Evolutionary conservation across 108 stramenopile genomes (phyloP), one percentile per base, ranked within the genome.

Genomic region (Nitzschia inconspicua): DNA sequence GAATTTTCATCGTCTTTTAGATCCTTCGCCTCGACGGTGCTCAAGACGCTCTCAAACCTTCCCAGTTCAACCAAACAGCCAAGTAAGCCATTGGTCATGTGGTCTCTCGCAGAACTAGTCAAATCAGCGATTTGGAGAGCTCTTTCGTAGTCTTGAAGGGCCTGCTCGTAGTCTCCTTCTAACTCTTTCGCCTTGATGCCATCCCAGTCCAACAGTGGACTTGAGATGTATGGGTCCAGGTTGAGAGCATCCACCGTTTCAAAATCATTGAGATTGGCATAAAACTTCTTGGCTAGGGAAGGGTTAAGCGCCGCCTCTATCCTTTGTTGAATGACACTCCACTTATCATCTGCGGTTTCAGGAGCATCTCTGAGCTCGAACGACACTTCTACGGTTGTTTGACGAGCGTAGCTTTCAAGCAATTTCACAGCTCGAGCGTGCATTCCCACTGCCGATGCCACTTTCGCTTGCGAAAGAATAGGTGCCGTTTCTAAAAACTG

Each of bases 121-220:
- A n/a, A n/a, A 30, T 28, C 34, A 23, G 47, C 56, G 20, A 44
- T 44, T 27, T 80, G 83, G 1, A 84, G 53, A 4, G 85, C 77
- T 37, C 82, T 77, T 46, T 95, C 94, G 52, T 86, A 93, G 9
- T 88, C 85, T 49, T 85, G 83, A 50, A 90, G 59, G 16, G 88
- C 80, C 3, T 82, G 74, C 60, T 79, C 79, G 80, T 83, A 88
- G 54, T 93, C 81, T 7, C 75, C 86, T 34, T 62, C 66, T 55
- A 81, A 62, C 60, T 91, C 89, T 58, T 75, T 83, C 65, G 76
- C 72, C 25, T 54, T 39, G 58, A 91, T 78, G 60, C 67, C 70
- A 71, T 82, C 58, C 37, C 57, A 54, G 37, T 64, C 47, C 16
- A 65, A n/a, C 39, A 61, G 13, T 53, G 56, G 61, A 27, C 75